Evolutionary conservation across 169 alveolate species (phyloP), one percentile per base, ranked within the genome.

Genomic region (Babesia bigemina): DNA sequence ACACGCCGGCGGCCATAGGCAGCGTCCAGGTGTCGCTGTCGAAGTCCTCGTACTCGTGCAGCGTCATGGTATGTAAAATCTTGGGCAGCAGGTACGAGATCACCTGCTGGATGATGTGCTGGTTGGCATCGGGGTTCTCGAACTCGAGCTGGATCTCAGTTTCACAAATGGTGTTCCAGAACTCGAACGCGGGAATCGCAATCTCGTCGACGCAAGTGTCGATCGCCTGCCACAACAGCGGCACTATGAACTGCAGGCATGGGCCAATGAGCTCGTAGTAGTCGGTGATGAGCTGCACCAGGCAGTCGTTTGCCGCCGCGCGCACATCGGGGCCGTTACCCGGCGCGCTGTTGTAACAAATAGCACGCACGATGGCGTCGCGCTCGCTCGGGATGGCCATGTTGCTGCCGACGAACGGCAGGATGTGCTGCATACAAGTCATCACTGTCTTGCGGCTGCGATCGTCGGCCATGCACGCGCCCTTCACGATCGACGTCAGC

Each of bases 1-100:
- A 95, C 14, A 94, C 93, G 29, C 96, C 98, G 24, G 97, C 95
- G 16, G 98, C 97, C 96, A 93, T 94, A 17, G 98, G 94, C 71
- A 94, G 91, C 1, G 97, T 94, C 98, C 98, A 95, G 67, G 95
- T 91, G 72, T 93, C 97, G n/a, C 85, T 85, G 70, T 90, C 95
- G 52, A 79, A 49, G 65, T 93, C 95, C 66, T 93, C 96, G 74
- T 79, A 86, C 56, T 88, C 92, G 70, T 92, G 96, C 65, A 91
- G 75, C 47, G 94, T 85, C 92, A 92, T 86, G 33, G 96, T 92
- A 60, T 87, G 85, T 42, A 92, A 73, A 71, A 93, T 88, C 82
- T 90, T 92, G 9, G 96, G 96, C 36, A 93, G 87, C 63, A 93
- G 75, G 55, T 78, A 81, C 14, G 95, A 72, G 69, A 91, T 91